Conservation (phyloP, 2,329 filamentous ascomycete genomes). For the Claviceps pusilla region DNA sequence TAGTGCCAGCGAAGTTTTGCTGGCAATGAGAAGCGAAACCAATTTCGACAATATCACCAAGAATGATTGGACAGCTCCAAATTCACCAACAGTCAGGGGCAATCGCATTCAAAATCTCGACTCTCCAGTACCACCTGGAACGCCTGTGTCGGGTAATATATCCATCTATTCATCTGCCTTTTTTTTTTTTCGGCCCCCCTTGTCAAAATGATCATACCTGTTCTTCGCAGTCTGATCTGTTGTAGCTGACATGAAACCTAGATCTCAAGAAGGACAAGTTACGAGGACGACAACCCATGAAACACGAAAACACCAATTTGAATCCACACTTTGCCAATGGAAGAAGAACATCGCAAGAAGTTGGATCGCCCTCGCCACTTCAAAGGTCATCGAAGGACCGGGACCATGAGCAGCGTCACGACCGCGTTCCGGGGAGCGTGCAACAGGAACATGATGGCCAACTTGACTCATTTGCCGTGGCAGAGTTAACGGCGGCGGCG, state of each 20-base stretch:
- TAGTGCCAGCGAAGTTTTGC: slow-evolving; percentile 70
- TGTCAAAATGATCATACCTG: background rate
- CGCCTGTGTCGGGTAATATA: slow-evolving; percentile 29
- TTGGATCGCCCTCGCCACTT: slow-evolving; percentile 7
- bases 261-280: slow-evolving; percentile 17
- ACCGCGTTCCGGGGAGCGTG: background rate
- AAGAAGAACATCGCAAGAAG: slow-evolving; percentile 6
- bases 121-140: slow-evolving; percentile 34
- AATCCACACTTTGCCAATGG: slow-evolving; percentile 13
- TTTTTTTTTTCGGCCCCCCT: background rate
- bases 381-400: background rate
- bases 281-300: slow-evolving; percentile 6
- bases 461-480: background rate
- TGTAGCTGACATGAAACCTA: slow-evolving; percentile 8
- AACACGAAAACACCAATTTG: background rate
- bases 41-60: slow-evolving; percentile 28
- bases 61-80: slow-evolving; percentile 17
- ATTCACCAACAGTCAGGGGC: slow-evolving; percentile 25
- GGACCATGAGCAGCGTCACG: background rate
- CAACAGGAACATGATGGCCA: background rate
- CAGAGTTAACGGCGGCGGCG: background rate
- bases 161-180: too few relatives aligned
- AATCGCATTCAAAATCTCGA: slow-evolving; percentile 41
- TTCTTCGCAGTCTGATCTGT: too few relatives aligned
- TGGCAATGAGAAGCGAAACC: slow-evolving; percentile 57